Base-by-base conservation (phyloP, 306 rosid species). In the Cicer bijugum region DNA sequence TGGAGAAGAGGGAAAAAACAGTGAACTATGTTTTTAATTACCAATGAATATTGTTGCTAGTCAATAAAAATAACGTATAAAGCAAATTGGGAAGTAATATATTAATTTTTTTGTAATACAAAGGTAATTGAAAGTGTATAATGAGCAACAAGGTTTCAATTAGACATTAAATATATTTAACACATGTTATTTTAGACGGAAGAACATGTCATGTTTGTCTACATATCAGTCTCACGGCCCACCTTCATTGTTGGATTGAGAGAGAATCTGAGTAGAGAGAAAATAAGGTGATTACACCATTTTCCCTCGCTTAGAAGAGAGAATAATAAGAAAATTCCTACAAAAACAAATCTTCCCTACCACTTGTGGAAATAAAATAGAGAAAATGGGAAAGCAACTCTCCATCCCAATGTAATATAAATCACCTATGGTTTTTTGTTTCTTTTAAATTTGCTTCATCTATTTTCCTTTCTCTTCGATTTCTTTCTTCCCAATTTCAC, bases 1-100 rank as follows among this genome's bases (percentile, higher is more conserved):
- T 1, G 75, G 39, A 76, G 44, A 63, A 44, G 47, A 58, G 12
- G 58, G 16, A 71, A 66, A 8, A 44, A 64, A 65, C 15, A 51
- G 69, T 67, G 48, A 77, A 43, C 66, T 38, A 65, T 4, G 51
- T 12, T 50, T 14, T 19, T 40, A 43, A 63, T 28, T 37, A 42
- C 40, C 57, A 53, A 53, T 40, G 45, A 63, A 80, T 33, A 55
- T 14, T 62, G 48, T 2, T 48, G 33, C 10, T 17, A n/a, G 69
- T 55, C 43, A 50, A 53, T 35, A n/a, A 56, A 70, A 28, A 46
- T 45, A 47, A 35, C 6, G 10, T 20, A 15, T 7, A 37, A 12
- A 9, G 45, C 7, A 55, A 65, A 28, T 19, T 75, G 59, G 38
- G 43, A 79, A 45, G n/a, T 45, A 20, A 15, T 14, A 52, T 47